Base-by-base conservation (phyloP, 306 rosid species). In the Boehmeria nivea region DNA sequence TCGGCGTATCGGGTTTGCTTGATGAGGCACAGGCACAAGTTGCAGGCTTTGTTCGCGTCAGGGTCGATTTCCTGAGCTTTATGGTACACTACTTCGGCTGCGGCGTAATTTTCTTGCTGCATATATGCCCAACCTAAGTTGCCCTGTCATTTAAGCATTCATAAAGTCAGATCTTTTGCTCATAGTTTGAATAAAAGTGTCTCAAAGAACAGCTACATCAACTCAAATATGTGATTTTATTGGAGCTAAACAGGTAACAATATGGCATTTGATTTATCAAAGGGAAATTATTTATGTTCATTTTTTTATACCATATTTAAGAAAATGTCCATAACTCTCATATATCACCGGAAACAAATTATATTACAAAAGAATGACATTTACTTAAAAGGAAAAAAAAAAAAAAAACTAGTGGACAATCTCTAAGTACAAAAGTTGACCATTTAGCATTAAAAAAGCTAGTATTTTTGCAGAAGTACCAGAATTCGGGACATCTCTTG, bases 61-160 rank as follows among this genome's bases (percentile, higher is more conserved):
- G 89, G 83, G 31, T 87, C 95, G 27, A 91, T 75, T 72, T 72
- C 66, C 54, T 91, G 98, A 1, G 96, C 98, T 44, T 91, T 91
- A 2, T 64, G 69, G 51, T 84, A 80, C 6, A 87, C 93, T 0
- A 62, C 95, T 64, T 90, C 96, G 1, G 95, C 94, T 54, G 80
- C 73, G 71, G 69, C 36, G 51, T 80, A 76, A 70, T 82, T 82
- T 33, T 47, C 60, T 56, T 84, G 81, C 39, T 87, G 95, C 98
- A 90, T 90, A 64, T 86, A 90, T 2, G 98, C 95, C 98, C 98
- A 90, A 4, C 98, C 98, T 66, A 90, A 70, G 72, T 90, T 90
- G 22, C 95, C 98, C 94, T 90, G 77, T 54, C 34, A 28, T 28
- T 28, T 8, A 8, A 28, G 8, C 34, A 28, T 28, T 6, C 17